A percentile compares a stretch with the other conserved stretches of the same genome.
These are phyloP conservation scores for Graphilbum ipis-grandicollis DNA, from an alignment of 2,329 filamentous ascomycete genomes.

Conservation along the genomic window DNA sequence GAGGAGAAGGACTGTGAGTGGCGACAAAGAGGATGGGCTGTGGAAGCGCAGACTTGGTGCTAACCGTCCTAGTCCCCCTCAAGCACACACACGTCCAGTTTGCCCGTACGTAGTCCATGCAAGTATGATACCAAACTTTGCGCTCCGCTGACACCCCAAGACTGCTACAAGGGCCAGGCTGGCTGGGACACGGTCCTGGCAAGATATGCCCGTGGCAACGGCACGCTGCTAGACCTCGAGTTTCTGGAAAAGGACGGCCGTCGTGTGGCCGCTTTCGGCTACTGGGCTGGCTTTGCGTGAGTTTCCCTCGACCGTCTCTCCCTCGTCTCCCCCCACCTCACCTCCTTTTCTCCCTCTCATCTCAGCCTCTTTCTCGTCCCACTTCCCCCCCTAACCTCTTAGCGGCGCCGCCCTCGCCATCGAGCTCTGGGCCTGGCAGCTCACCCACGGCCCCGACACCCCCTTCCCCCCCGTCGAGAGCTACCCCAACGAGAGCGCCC, in stretches of 20 bases:
- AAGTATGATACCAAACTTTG: no score
- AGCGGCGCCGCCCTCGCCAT: slow-evolving; percentile 62
- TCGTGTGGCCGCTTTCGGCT: slow-evolving; percentile 56
- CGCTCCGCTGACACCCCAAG: no score
- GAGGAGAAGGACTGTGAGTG: slow-evolving; percentile 46
- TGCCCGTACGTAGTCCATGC: no score
- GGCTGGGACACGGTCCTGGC: slow-evolving; percentile 69
- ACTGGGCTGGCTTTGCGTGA: slow-evolving; percentile 62
- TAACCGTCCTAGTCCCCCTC: slow-evolving; percentile 31
- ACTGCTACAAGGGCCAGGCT: slow-evolving; percentile 61
- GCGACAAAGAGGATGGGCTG: not conserved
- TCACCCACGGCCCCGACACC: no score
- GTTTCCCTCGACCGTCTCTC: no score
- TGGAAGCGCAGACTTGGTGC: not conserved
- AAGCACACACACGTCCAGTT: slow-evolving; percentile 60
- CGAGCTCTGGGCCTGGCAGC: slow-evolving; percentile 70
- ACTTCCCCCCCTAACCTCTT: no score
- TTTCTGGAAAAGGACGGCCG: slow-evolving; percentile 60
- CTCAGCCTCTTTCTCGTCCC: no score
- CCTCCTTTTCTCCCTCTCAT: no score
- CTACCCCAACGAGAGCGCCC: no score
- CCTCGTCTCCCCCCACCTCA: no score
- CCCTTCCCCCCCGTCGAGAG: no score
- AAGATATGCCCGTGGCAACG: slow-evolving; percentile 59
- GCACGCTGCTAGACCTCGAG: slow-evolving; percentile 70